Evolutionary conservation across 2,329 filamentous ascomycete species (phyloP).

Genomic region (Trichoderma koningii): DNA sequence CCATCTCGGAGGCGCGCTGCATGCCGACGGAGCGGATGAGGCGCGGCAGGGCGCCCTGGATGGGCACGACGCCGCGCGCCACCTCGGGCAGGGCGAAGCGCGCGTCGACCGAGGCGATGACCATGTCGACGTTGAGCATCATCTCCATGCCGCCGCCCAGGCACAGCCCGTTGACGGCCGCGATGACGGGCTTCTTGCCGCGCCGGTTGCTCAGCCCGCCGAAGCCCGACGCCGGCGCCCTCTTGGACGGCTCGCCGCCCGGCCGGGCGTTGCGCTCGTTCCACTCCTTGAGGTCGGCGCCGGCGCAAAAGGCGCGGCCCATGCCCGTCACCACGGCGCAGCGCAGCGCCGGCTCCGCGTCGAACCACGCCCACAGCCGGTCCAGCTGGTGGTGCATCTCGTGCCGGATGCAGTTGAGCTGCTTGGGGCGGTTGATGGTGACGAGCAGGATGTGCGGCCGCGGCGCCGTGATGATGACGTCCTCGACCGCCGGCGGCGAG

Average conservation of each 20-base stretch:
- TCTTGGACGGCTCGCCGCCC: constrained; percentile 11
- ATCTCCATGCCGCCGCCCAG: constrained; percentile 79
- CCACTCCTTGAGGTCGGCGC: constrained; percentile 69
- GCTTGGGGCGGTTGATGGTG: constrained; percentile 59
- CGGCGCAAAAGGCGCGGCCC: constrained; percentile 67
- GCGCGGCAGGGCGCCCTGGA: constrained; percentile 70
- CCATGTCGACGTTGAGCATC: constrained; percentile 70
- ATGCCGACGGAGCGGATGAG: constrained; percentile 66
- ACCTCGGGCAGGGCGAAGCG: constrained; percentile 72
- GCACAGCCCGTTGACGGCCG: constrained; percentile 74
- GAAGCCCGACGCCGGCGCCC: constrained; percentile 55
- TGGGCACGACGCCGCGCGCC: constrained; percentile 67
- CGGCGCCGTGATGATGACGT: constrained; percentile 53
- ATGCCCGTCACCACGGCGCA: constrained; percentile 64
- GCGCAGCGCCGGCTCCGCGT: constrained; percentile 60
- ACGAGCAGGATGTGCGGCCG: constrained; percentile 58
- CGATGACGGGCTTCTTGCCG: constrained; percentile 74
- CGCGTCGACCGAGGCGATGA: constrained; percentile 61
- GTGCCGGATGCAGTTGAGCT: constrained; percentile 59
- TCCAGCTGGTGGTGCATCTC: constrained; percentile 53
- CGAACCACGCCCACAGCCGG: constrained; percentile 60
- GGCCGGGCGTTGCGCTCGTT: constrained; percentile 43
- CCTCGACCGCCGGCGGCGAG: constrained; percentile 46
- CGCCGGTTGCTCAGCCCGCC: constrained; percentile 65
- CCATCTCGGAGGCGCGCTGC: constrained; percentile 72